Evolutionary conservation across 768 basidiomycete genomes (phyloP), one percentile per base, ranked within the genome.

Genomic region (Lactarius quietus): DNA sequence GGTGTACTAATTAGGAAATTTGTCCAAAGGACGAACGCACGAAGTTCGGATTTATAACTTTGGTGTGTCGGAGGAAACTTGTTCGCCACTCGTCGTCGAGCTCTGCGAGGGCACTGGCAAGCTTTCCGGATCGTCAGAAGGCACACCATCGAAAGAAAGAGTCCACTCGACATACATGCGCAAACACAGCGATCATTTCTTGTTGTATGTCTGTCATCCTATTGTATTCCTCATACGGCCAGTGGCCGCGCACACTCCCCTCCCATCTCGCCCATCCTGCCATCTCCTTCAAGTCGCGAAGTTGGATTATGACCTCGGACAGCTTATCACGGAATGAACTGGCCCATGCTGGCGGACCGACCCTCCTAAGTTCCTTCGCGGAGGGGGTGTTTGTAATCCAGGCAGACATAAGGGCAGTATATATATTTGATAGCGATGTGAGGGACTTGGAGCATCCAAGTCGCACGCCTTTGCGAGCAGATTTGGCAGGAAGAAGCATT

Each of bases 1-100:
- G 33, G 2, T 7, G 29, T 12, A 15, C 12, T 39, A 1, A 36
- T 15, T 10, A 31, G 9, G 8, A 48, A 38, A 31, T 26, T 48
- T 23, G 41, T 45, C 45, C 26, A 17, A 38, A 41, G 35, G 26
- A 5, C 43, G 4, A 35, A 78, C 79, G 67, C 63, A 82, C 84
- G 67, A 85, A 83, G 69, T 81, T 79, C 0, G 85, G 84, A 69
- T 86, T 83, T 45, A 86, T 75, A 61, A 83, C 78, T 38, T 80
- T 78, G 2, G 82, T 83, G 57, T 75, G 73, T 35, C 78, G 77
- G 0, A 82, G 72, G 57, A 84, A 76, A 7, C 68, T 64, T 31
- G 73, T 73, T 26, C 80, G 74, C 79, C 81, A 81, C 18, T 73
- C 68, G 0, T 75, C 75, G 33, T 82, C 77, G 33, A 86, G 71